Evolutionary conservation across 306 rosid genomes (phyloP).

Genomic region (Vigna nakashimae): DNA sequence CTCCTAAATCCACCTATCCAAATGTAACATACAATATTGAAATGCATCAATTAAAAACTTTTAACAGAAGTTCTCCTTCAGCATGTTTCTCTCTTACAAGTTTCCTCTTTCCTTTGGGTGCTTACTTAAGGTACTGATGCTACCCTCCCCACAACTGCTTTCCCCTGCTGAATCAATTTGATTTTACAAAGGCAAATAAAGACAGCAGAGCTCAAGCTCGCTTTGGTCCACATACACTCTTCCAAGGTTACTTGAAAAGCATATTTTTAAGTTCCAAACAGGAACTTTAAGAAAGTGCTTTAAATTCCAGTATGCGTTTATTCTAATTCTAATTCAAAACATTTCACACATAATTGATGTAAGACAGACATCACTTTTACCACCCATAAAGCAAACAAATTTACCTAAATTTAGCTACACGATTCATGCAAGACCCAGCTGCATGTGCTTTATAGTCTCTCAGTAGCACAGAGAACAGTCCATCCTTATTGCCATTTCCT

Average conservation of each 20-base stretch:
- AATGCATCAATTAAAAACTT: neutral
- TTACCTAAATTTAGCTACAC: slow-evolving; percentile 93
- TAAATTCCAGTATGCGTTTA: slow-evolving; percentile 1
- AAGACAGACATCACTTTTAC: slow-evolving; percentile 25
- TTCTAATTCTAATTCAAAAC: slow-evolving; percentile 19
- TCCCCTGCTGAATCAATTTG: slow-evolving; percentile 10
- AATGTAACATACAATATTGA: slow-evolving; percentile 34
- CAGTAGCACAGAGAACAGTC: slow-evolving; percentile 89
- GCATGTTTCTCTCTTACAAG: neutral
- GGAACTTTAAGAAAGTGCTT: too few relatives aligned
- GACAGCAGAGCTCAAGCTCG: neutral
- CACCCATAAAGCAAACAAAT: slow-evolving; percentile 33
- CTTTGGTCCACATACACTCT: neutral
- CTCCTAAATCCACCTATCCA: slow-evolving; percentile 25
- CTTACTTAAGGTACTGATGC: slow-evolving; percentile 10
- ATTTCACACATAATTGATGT: slow-evolving; percentile 13
- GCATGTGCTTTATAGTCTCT: slow-evolving; percentile 92
- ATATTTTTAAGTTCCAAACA: neutral
- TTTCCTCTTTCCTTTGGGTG: neutral
- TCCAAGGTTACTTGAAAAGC: slow-evolving; percentile 3
- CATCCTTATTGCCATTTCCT: slow-evolving; percentile 98
- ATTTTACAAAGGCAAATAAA: slow-evolving; percentile 14
- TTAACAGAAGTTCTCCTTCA: neutral
- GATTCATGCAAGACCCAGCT: slow-evolving; percentile 97
- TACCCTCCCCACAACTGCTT: neutral